Conservation (phyloP, 1,284 basidiomycete genomes). For the Trichosporon asahii region DNA sequence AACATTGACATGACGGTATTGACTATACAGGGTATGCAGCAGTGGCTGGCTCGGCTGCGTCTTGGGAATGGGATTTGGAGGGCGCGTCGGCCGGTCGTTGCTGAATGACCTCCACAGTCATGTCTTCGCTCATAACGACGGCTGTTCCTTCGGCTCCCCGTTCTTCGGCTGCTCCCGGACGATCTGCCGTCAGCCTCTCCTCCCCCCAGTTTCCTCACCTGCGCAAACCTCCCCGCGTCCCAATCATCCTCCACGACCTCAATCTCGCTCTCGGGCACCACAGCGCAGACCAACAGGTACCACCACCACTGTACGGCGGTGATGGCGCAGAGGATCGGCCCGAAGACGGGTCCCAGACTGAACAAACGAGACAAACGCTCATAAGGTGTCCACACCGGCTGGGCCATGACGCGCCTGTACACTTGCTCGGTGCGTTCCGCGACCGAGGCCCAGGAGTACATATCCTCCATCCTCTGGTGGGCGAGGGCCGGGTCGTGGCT, state of each 20-base stretch:
- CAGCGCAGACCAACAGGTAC: conserved; percentile 44
- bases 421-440: conserved; percentile 76
- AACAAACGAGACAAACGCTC: conserved; percentile 65
- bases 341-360: conserved; percentile 51
- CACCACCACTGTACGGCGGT: conserved; percentile 53
- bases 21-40: not conserved
- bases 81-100: too few species aligned
- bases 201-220: conserved; percentile 15
- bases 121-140: not conserved
- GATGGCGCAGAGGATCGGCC: conserved; percentile 54
- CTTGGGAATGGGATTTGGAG: too few species aligned
- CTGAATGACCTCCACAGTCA: not conserved
- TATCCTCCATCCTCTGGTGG: conserved; percentile 69
- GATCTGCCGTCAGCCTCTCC: not conserved
- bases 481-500: conserved; percentile 73
- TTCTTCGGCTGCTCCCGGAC: conserved; percentile 2
- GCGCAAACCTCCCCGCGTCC: conserved; percentile 25
- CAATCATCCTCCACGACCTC: conserved; percentile 40
- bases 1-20: not conserved
- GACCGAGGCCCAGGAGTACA: conserved; percentile 88
- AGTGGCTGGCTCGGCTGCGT: not conserved
- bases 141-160: not conserved
- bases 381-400: conserved; percentile 63
- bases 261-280: conserved; percentile 43
- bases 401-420: conserved; percentile 66